Evolutionary conservation across 164 flowering plant genomes (phyloP), one percentile per base, ranked within the genome.

Genomic region (Berberis vulgaris): DNA sequence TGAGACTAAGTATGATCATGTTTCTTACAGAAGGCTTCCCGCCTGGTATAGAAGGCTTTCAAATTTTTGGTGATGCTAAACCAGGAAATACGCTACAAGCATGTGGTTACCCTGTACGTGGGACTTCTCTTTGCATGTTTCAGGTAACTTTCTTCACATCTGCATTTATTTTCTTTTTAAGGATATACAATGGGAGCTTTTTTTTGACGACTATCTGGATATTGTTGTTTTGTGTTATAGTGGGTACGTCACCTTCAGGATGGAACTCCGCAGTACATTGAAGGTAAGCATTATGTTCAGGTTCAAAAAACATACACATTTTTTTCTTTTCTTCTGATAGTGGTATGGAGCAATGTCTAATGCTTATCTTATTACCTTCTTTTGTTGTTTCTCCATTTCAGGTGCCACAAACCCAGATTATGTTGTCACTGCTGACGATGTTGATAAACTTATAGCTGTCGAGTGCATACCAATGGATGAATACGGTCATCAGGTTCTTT

Each of bases 331-430:
- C n/a, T n/a, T n/a, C n/a, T n/a, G n/a, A n/a, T n/a, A n/a, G n/a
- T n/a, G n/a, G n/a, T n/a, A n/a, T n/a, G n/a, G n/a, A n/a, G n/a
- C 49, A 46, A 46, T 46, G 49, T 46, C 49, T 4, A 46, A 4
- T 4, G 49, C 7, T 46, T 46, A 7, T 46, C 49, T 4, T 7
- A 4, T 49, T 7, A 40, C 59, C 40, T 57, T 43, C 45, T 49
- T 62, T n/a, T 44, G 60, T 9, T 57, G 64, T 62, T 45, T 64
- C 7, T 64, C 26, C 62, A 45, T 68, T 76, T 61, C 83, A 94
- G 99, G 96, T 58, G 97, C 96, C 57, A 94, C 97, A 52, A 82
- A 89, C 78, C 99, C 99, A 59, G 96, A 94, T 69, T 94, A 94
- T 81, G 78, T 85, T 52, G 91, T 94, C 58, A 89, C 96, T 41